phyloP scores from a whole-genome alignment of 176 grass and related monocot species.

The Urochloa ruziziensis region DNA sequence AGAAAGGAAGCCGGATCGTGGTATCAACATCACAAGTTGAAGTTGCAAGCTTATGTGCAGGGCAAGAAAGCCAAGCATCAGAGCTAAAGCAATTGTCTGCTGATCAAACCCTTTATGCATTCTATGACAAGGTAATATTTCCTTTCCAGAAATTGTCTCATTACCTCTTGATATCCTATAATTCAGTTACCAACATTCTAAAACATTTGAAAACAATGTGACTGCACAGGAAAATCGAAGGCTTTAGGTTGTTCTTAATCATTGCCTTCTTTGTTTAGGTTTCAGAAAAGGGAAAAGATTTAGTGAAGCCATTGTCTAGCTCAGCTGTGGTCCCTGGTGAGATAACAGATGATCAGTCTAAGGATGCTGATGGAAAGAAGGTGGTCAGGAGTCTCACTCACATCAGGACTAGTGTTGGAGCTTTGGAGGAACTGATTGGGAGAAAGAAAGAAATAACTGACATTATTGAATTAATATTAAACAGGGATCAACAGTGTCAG shows the following conservation, averaged over 20 bases:
- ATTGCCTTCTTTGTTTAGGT: too few relatives aligned
- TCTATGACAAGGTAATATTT: not conserved
- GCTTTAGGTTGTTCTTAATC: too few relatives aligned
- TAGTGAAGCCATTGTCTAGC: not conserved
- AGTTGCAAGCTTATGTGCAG: not conserved
- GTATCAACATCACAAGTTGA: not conserved
- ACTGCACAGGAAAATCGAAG: too few relatives aligned
- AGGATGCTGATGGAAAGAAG: not conserved
- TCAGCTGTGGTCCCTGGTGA: not conserved
- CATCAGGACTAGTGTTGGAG: too few relatives aligned
- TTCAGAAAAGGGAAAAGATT: too few relatives aligned
- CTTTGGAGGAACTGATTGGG: not conserved
- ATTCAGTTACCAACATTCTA: too few relatives aligned
- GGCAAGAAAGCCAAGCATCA: not conserved
- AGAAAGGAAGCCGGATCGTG: conserved; percentile 6
- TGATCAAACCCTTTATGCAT: not conserved
- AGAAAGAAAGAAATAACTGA: not conserved
- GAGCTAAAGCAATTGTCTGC: not conserved
- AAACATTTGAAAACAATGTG: too few relatives aligned
- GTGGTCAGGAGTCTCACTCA: not conserved
- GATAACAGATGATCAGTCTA: not conserved
- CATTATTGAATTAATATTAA: not conserved
- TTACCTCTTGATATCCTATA: not conserved
- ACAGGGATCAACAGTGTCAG: accelerated
- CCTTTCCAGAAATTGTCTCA: too few relatives aligned